Percentiles rank a stretch among this genome's conserved stretches.
Conservation (phyloP, 805 yeast species). For the Cyberlindnera galapagoensis region DNA sequence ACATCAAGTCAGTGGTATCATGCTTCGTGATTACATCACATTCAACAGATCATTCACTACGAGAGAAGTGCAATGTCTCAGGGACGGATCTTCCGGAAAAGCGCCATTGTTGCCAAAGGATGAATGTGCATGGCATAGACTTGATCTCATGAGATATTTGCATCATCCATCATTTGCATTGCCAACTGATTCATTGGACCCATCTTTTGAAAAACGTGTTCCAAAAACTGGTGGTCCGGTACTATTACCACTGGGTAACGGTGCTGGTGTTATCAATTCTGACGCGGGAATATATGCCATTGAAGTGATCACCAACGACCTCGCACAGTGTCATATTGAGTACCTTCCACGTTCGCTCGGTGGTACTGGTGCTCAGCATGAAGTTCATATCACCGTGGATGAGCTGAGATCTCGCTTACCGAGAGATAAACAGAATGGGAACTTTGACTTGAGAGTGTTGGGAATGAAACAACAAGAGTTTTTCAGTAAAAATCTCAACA, state of each 20-base stretch:
- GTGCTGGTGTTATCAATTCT: constrained; percentile 41
- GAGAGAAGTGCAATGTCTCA: constrained; percentile 49
- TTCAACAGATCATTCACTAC: constrained; percentile 80
- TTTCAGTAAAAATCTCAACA: constrained; percentile 42
- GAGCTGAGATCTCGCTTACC: constrained; percentile 34
- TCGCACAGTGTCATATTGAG: constrained; percentile 48
- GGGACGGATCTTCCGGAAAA: constrained; percentile 46
- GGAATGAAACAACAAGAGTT: constrained; percentile 57
- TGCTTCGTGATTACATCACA: constrained; percentile 79
- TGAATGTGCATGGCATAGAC: constrained; percentile 83
- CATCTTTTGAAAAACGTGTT: constrained; percentile 24
- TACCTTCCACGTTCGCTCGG: constrained; percentile 49
- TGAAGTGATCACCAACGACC: constrained; percentile 48
- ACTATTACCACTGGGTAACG: constrained; percentile 39
- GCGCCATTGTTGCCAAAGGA: constrained; percentile 47
- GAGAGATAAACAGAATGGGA: constrained; percentile 25
- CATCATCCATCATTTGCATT: constrained; percentile 75
- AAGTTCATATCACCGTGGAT: constrained; percentile 41
- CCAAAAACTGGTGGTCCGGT: constrained; percentile 35
- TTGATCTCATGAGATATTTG: constrained; percentile 71
- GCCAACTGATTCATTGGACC: constrained; percentile 56
- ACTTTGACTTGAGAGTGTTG: constrained; percentile 45
- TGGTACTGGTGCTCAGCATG: constrained; percentile 56
- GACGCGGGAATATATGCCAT: constrained; percentile 66
- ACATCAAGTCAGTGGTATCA: constrained; percentile 84